Evolutionary conservation across 2,329 filamentous ascomycete genomes (phyloP).

Genomic region (Alternaria brassicicola): DNA sequence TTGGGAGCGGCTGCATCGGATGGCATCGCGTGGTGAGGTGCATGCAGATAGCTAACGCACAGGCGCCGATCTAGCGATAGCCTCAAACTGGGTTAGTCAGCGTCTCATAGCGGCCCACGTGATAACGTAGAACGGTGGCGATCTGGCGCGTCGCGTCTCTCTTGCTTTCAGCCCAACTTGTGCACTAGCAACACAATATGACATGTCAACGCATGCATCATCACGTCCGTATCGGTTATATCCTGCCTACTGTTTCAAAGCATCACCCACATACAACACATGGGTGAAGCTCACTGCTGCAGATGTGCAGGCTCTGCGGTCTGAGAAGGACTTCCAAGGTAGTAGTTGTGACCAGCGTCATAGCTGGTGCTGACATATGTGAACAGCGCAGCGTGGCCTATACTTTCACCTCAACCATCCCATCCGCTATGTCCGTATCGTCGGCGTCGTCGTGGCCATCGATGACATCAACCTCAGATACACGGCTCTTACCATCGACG

Average conservation of each 20-base stretch:
- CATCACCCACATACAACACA: constrained; percentile 65
- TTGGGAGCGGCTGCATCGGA: constrained; percentile 39
- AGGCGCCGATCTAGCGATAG: constrained; percentile 27
- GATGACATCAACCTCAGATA: constrained; percentile 49
- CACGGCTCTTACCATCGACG: constrained; percentile 62
- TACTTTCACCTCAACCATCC: constrained; percentile 63
- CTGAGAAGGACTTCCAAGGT: constrained; percentile 60
- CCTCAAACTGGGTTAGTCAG: not conserved
- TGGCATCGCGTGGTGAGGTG: constrained; percentile 23
- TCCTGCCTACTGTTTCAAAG: constrained; percentile 64
- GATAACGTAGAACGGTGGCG: constrained; percentile 14
- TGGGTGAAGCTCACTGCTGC: constrained; percentile 67
- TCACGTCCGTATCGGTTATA: constrained; percentile 52
- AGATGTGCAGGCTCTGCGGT: constrained; percentile 61
- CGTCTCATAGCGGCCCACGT: not conserved
- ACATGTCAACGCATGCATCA: constrained; percentile 35
- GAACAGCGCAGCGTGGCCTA: constrained; percentile 57
- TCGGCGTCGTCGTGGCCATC: constrained; percentile 55
- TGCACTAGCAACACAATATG: constrained; percentile 34
- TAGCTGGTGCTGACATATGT: not conserved
- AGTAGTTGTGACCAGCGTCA: constrained; percentile 9
- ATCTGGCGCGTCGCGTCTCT: constrained; percentile 24
- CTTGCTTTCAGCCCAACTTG: constrained; percentile 9
- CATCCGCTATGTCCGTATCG: constrained; percentile 55
- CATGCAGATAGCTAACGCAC: constrained; percentile 24